A percentile compares a stretch with the other conserved stretches of the same genome.
phyloP scores from a whole-genome alignment of 129 eudicot species.

The Tagetes patula region DNA sequence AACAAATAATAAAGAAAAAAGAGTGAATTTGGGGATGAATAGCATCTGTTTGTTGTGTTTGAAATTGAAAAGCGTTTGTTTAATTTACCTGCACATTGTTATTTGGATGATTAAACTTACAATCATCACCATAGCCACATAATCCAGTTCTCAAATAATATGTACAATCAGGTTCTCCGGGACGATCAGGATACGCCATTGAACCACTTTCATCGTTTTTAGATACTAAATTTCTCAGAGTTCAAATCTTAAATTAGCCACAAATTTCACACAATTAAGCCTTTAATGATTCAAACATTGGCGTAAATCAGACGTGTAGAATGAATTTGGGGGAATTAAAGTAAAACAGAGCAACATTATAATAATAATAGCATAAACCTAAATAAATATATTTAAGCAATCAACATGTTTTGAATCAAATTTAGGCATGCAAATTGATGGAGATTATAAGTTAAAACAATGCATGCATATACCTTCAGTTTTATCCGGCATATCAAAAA shows the following conservation, averaged over 20 bases:
- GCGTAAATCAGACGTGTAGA: too few relatives aligned
- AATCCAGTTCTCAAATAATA: slow-evolving; percentile 63
- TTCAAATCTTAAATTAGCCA: not conserved
- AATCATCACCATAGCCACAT: slow-evolving; percentile 73
- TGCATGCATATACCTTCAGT: slow-evolving; percentile 46
- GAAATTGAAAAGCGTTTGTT: not conserved
- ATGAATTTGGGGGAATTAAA: not conserved
- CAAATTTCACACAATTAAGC: not conserved
- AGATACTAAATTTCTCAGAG: not conserved
- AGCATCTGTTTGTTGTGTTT: not conserved
- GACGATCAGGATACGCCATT: slow-evolving; percentile 61
- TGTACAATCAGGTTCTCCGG: slow-evolving; percentile 79
- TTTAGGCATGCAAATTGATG: slow-evolving; percentile 12
- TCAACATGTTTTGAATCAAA: not conserved
- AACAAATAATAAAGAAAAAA: slow-evolving; percentile 4
- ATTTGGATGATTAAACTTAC: slow-evolving; percentile 80
- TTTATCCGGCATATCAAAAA: slow-evolving; percentile 12
- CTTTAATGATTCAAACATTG: too few relatives aligned
- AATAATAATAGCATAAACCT: too few relatives aligned
- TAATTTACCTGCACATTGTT: slow-evolving; percentile 40
- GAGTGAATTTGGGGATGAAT: not conserved
- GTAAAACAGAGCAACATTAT: slow-evolving; percentile 10
- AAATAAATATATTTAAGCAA: not conserved
- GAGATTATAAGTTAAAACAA: not conserved
- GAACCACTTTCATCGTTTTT: slow-evolving; percentile 31